phyloP scores from a whole-genome alignment of 2,329 filamentous ascomycete genomes.

The Arthrobotrys sphaeroides region DNA sequence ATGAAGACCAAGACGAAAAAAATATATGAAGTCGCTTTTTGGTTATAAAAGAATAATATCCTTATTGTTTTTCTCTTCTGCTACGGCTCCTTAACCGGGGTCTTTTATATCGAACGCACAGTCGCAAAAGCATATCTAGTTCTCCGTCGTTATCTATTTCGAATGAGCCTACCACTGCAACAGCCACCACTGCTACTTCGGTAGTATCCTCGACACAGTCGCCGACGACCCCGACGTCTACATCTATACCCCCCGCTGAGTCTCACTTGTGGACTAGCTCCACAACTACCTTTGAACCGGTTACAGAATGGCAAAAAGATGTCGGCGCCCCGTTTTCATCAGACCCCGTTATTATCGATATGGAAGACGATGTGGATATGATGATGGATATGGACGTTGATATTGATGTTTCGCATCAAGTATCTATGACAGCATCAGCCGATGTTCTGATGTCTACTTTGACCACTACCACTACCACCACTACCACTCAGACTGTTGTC shows the following conservation, averaged over 20 bases:
- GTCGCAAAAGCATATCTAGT: constrained; percentile 54
- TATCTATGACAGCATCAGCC: not conserved
- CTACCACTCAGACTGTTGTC: constrained; percentile 22
- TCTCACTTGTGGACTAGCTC: constrained; percentile 32
- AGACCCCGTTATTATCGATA: constrained; percentile 32
- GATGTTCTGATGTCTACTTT: constrained; percentile 15
- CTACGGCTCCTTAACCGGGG: constrained; percentile 8
- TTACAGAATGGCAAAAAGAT: constrained; percentile 33
- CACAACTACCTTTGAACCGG: constrained; percentile 33
- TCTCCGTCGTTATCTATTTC: constrained; percentile 43
- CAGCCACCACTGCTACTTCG: constrained; percentile 10
- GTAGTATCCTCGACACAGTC: constrained; percentile 34
- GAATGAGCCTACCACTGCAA: constrained; percentile 29
- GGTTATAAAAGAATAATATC: constrained; percentile 48
- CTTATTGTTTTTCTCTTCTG: constrained; percentile 37
- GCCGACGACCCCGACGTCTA: constrained; percentile 37
- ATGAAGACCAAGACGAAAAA: constrained; percentile 6
- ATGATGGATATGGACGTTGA: constrained; percentile 51
- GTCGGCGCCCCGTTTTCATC: constrained; percentile 26
- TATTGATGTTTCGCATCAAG: constrained; percentile 25
- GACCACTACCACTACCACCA: not conserved
- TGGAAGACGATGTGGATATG: constrained; percentile 46
- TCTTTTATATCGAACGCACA: constrained; percentile 27
- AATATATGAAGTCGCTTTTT: not conserved
- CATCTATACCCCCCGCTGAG: constrained; percentile 37